Evolutionary conservation across 257 asterid species (phyloP).

Genomic region (Ilex asprella): DNA sequence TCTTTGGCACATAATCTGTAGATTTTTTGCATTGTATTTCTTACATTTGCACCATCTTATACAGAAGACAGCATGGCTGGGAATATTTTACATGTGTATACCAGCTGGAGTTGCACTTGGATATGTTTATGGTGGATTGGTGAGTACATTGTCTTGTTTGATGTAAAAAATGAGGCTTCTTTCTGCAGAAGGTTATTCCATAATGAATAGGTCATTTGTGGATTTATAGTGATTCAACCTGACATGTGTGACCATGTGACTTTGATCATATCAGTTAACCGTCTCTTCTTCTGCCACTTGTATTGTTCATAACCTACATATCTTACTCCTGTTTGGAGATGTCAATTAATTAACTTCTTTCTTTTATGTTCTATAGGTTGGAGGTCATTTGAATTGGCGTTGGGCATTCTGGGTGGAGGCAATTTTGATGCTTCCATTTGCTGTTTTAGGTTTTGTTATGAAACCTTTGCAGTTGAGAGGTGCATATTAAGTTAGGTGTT

Average conservation of each 20-base stretch:
- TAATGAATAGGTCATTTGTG: not conserved
- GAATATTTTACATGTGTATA: conserved; percentile 96
- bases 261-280: not conserved
- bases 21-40: conserved; percentile 4
- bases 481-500: conserved; percentile 17
- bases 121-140: conserved; percentile 95
- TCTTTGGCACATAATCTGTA: not conserved
- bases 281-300: not conserved
- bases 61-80: conserved; percentile 94
- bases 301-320: not conserved
- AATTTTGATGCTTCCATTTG: conserved; percentile 86
- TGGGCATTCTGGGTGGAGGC: conserved; percentile 88
- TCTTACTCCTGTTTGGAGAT: not conserved
- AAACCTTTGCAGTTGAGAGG: conserved; percentile 92
- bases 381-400: conserved; percentile 62
- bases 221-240: not conserved
- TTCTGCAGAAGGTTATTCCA: conserved; percentile 1
- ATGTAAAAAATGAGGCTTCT: not conserved
- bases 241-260: no score
- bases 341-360: not conserved
- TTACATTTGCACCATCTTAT: conserved; percentile 12
- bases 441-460: conserved; percentile 71
- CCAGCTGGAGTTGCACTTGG: conserved; percentile 90
- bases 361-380: conserved; percentile 41
- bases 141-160: conserved; percentile 26